Conservation (phyloP, 1,284 basidiomycete genomes). For the Filobasidium uniguttulatum region DNA sequence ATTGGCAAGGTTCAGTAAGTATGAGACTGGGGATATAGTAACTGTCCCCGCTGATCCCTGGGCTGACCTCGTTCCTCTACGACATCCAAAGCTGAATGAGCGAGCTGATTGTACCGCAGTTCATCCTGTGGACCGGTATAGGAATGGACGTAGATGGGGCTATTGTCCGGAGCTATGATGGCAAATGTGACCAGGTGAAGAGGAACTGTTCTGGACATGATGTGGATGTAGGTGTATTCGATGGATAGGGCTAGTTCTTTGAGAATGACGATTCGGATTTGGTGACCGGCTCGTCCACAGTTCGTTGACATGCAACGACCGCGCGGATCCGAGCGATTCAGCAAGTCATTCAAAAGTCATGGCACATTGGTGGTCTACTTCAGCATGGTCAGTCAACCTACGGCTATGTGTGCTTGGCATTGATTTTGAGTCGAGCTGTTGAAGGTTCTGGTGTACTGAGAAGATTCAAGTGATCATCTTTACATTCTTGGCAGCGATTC, state of each 20-base stretch:
- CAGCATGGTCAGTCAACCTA: too few relatives aligned
- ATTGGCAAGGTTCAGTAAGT: neutral
- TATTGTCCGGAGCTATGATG: constrained; percentile 31
- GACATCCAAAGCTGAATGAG: constrained; percentile 35
- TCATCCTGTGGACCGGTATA: constrained; percentile 32
- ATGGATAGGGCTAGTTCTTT: too few relatives aligned
- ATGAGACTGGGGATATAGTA: neutral
- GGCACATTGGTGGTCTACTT: too few relatives aligned
- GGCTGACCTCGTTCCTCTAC: constrained; percentile 37
- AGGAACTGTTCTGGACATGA: constrained; percentile 19
- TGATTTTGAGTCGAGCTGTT: too few relatives aligned
- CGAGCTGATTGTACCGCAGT: constrained; percentile 34
- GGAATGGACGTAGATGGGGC: constrained; percentile 34
- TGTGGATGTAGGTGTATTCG: neutral
- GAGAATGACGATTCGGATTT: too few relatives aligned
- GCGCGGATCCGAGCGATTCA: too few relatives aligned
- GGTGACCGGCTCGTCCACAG: too few relatives aligned
- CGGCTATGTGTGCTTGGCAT: too few relatives aligned
- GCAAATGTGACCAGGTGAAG: constrained; percentile 33
- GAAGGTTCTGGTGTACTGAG: too few relatives aligned
- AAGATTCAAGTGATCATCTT: neutral
- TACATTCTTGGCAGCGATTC: neutral
- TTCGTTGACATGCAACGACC: too few relatives aligned
- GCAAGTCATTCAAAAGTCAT: too few relatives aligned
- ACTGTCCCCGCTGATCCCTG: constrained; percentile 16